Base-by-base conservation (phyloP, 495 filamentous ascomycete species). In the Aspergillus mulundensis region DNA sequence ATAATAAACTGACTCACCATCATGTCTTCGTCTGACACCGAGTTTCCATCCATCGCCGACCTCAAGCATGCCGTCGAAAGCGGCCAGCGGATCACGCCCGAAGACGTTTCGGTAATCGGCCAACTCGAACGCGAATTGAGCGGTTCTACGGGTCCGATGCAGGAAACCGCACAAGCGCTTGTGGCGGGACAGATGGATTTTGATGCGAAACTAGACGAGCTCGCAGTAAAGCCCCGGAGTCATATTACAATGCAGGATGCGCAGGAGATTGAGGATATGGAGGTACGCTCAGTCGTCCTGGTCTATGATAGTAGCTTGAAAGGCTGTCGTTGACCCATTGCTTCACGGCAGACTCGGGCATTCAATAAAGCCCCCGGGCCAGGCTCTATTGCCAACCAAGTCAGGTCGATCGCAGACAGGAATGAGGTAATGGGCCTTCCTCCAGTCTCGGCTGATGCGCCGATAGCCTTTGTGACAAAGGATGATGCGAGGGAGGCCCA, bases 71-170 rank as follows among this genome's bases (percentile, higher is more conserved):
- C 67, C 14, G 72, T 60, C 2, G 69, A 70, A 54, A 43, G 58
- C 18, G 69, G 69, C 8, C 67, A 72, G 32, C 67, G 69, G 18
- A 73, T 73, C 44, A 70, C 70, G 1, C 44, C 64, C 4, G 66
- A 63, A 25, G 69, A 73, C 44, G 69, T 70, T 0, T 70, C 69
- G 15, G 50, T 54, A 2, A 75, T 73, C 42, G 67, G 69, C 7
- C 69, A 72, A n/a, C 67, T 63, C 0, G 70, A 75, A 45, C 68
- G 66, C 30, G 60, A 65, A n/a, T 48, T 72, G 52, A 72, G 67
- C 0, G 76, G 78, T 15, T 72, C 73, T 1, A 72, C 73, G 1
- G 75, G 77, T 11, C 75, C 78, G 16, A 77, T 83, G 23, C 82
- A 82, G 47, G 83, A 83, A 18, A 50, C 47, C 14, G 47, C 47